phyloP scores from a whole-genome alignment of 2,329 filamentous ascomycete genomes.

The Blumeria graminis region DNA sequence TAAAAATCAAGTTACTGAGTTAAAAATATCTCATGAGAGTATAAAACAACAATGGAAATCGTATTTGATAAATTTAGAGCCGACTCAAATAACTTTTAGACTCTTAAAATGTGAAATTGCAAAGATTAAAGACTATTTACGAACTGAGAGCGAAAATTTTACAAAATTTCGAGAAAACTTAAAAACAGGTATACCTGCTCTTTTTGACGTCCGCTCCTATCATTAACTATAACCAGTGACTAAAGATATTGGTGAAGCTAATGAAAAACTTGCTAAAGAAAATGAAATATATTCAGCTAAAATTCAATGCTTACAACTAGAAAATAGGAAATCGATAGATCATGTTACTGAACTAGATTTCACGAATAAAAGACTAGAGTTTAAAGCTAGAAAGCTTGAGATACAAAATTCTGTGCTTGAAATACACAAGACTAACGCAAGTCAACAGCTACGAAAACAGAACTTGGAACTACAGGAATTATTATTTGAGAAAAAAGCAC shows the following conservation, averaged over 20 bases:
- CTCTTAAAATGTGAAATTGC: not conserved
- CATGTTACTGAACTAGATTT: not conserved
- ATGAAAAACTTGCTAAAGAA: conserved; percentile 1
- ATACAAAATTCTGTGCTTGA: not conserved
- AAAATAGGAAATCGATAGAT: conserved; percentile 1
- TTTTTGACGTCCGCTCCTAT: not conserved
- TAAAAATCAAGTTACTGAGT: conserved; percentile 15
- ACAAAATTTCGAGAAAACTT: conserved; percentile 1
- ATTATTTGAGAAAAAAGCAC: not conserved
- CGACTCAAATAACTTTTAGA: not conserved
- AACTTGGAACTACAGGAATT: not conserved
- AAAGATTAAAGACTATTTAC: not conserved
- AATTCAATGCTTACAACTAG: not conserved
- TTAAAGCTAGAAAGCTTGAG: not conserved
- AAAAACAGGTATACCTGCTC: not conserved
- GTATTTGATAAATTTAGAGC: conserved; percentile 1
- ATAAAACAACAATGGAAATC: conserved; percentile 5
- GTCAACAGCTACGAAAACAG: not conserved
- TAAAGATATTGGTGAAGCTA: not conserved
- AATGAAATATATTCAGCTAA: conserved; percentile 2
- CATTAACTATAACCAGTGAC: conserved; percentile 1
- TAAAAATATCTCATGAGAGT: conserved; percentile 10
- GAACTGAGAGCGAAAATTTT: conserved; percentile 1
- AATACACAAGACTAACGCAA: not conserved
- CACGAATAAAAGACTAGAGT: not conserved